Percentiles rank a stretch among this genome's conserved stretches.
phyloP scores from a whole-genome alignment of 2,329 filamentous ascomycete species.

The Saccharata proteae region DNA sequence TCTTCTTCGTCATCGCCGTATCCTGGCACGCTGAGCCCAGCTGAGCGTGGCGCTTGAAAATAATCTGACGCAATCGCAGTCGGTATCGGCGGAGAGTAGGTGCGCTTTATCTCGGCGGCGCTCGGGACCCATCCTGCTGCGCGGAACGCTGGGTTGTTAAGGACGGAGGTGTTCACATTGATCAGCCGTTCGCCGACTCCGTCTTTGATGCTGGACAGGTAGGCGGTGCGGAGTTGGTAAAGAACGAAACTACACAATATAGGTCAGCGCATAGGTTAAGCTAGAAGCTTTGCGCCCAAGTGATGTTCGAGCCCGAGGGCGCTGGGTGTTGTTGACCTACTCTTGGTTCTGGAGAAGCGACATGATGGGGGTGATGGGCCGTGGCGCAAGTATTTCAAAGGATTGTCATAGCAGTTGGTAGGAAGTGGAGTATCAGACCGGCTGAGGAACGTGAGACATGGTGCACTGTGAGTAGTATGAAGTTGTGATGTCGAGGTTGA shows the following conservation, averaged over 20 bases:
- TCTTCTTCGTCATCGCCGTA: slow-evolving; percentile 62
- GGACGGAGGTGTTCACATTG: slow-evolving; percentile 64
- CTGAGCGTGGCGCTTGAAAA: slow-evolving; percentile 57
- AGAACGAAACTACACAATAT: slow-evolving; percentile 55
- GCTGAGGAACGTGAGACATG: slow-evolving; percentile 14
- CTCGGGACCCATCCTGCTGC: slow-evolving; percentile 69
- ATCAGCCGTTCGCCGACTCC: slow-evolving; percentile 77
- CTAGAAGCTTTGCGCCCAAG: neutral
- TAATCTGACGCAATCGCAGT: slow-evolving; percentile 74
- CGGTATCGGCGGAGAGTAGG: slow-evolving; percentile 75
- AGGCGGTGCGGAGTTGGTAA: slow-evolving; percentile 70
- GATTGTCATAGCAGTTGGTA: neutral
- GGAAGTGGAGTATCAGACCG: slow-evolving; percentile 17
- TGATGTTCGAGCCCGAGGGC: neutral
- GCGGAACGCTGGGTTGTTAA: slow-evolving; percentile 73
- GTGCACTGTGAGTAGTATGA: neutral
- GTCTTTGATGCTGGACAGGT: slow-evolving; percentile 68
- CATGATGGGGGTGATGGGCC: slow-evolving; percentile 17
- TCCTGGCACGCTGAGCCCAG: slow-evolving; percentile 42
- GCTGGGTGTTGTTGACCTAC: slow-evolving; percentile 17
- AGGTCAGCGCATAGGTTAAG: slow-evolving; percentile 1
- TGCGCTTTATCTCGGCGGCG: slow-evolving; percentile 64
- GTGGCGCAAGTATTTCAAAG: neutral
- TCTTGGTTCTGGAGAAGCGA: slow-evolving; percentile 35
- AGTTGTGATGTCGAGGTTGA: neutral